Percentiles rank a stretch among this genome's conserved stretches.
phyloP scores from a whole-genome alignment of 1,284 basidiomycete genomes.

The Microbotryum violaceum region DNA sequence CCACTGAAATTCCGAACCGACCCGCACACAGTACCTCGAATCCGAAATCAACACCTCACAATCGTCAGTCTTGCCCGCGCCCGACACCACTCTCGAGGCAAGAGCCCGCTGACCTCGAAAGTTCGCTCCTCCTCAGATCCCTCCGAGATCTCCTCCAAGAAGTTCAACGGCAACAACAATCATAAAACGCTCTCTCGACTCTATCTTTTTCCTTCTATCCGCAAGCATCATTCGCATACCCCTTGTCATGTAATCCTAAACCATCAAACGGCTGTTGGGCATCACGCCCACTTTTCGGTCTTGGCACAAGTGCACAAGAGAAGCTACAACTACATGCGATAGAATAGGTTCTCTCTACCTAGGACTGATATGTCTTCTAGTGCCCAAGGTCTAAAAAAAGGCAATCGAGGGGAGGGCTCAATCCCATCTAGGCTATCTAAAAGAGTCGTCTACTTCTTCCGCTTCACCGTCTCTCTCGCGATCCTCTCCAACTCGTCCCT shows the following conservation, averaged over 20 bases:
- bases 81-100: background rate
- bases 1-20: background rate
- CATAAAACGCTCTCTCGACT: background rate
- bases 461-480: slow-evolving; percentile 44
- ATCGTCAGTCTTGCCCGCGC: too few species aligned
- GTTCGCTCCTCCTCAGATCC: slow-evolving; percentile 7
- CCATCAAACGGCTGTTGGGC: too few species aligned
- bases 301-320: too few species aligned
- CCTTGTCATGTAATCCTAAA: background rate
- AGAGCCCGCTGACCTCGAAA: background rate
- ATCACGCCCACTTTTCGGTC: too few species aligned
- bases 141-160: slow-evolving; percentile 26
- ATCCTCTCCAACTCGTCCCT: slow-evolving; percentile 55
- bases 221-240: background rate
- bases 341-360: too few species aligned
- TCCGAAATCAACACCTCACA: slow-evolving; percentile 24
- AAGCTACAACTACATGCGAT: too few species aligned
- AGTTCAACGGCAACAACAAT: slow-evolving; percentile 3
- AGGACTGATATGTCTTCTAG: too few species aligned
- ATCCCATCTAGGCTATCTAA: background rate
- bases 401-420: too few species aligned
- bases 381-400: too few species aligned
- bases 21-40: slow-evolving; percentile 24
- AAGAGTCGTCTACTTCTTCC: slow-evolving; percentile 39
- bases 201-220: background rate